Base-by-base conservation (phyloP, 805 yeast species). In the Myxozyma melibiosi region DNA sequence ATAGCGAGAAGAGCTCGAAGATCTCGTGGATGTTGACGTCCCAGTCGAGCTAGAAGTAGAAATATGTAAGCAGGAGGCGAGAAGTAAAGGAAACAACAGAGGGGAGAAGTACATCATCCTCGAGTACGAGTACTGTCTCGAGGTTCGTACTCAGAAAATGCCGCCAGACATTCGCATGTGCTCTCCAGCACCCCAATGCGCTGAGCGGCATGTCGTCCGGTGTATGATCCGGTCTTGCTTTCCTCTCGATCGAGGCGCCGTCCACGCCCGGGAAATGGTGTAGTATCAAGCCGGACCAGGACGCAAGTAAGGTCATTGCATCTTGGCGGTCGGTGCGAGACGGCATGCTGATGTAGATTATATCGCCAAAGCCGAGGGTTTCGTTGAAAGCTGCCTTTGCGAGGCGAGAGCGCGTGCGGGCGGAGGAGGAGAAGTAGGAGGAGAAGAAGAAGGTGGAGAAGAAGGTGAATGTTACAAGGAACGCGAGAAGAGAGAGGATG, bases 291-390 rank as follows among this genome's bases (percentile, higher is more conserved):
- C 43, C 54, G 33, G 45, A 33, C 50, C 42, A 28, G 34, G 60
- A 56, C 27, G 55, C 53, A 24, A 56, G 45, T 39, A 56, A 41
- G 45, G 20, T 42, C 49, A 56, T 45, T n/a, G 60, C 51, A 50
- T 56, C 60, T 41, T 56, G 60, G 25, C 60, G 52, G 46, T 51
- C 60, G n/a, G 56, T 39, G n/a, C 56, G 56, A 11, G 44, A 34
- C 33, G 60, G 60, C 60, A 56, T 45, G 42, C 51, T 42, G 27
- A 56, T 41, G 22, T 51, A 51, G 11, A 52, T 39, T 7, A 56
- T 38, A 25, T 34, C 49, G 34, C 60, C 60, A 22, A 56, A 56
- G 14, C 56, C 60, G 25, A 56, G 51, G 18, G 60, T 30, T 13
- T 42, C 37, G 42, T 56, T 56, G 38, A n/a, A n/a, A n/a, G n/a